These are phyloP conservation scores for Aphanomyces cochlioides DNA, from an alignment of 352 stramenopile species.

Conservation along the genomic window DNA sequence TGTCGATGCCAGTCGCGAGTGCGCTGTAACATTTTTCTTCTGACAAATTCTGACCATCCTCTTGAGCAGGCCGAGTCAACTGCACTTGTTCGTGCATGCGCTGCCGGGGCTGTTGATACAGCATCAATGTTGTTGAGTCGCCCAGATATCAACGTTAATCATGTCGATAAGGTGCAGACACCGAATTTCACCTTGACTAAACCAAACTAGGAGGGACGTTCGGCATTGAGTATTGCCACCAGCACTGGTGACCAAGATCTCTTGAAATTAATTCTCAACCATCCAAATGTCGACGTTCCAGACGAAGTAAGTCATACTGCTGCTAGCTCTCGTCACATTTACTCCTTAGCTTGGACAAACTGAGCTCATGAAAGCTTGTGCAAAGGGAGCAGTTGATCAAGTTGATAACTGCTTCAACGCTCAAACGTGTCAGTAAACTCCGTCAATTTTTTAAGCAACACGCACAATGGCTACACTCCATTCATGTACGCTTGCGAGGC, in stretches of 20 bases:
- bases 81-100: background rate
- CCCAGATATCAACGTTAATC: background rate
- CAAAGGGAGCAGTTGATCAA: background rate
- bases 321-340: background rate
- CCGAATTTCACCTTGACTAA: background rate
- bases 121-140: background rate
- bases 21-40: too few species aligned
- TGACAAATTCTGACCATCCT: too few species aligned
- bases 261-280: background rate
- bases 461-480: background rate
- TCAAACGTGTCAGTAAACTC: background rate
- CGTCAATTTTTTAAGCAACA: background rate
- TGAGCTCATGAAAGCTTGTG: background rate
- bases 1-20: background rate
- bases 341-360: background rate
- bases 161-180: background rate
- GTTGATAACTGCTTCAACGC: background rate
- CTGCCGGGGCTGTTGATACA: too few species aligned
- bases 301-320: background rate
- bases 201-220: background rate
- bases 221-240: background rate
- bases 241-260: background rate
- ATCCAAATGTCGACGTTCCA: constrained; percentile 1
- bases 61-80: background rate
- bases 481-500: background rate